These are phyloP conservation scores for Plantago ovata DNA, from an alignment of 257 asterid genomes.

Conservation along the genomic window DNA sequence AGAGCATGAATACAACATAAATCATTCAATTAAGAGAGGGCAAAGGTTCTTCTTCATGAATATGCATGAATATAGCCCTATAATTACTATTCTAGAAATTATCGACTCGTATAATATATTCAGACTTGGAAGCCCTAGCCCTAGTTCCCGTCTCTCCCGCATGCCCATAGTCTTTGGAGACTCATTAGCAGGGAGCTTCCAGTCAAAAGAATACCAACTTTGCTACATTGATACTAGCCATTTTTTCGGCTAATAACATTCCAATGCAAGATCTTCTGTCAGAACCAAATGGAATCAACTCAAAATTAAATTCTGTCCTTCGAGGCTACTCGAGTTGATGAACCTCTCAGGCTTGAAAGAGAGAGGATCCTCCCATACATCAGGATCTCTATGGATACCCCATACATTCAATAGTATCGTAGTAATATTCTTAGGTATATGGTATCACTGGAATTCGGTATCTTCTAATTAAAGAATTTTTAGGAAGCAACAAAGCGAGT, in stretches of 20 bases:
- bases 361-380: conserved; percentile 26
- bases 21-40: too few relatives aligned
- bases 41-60: too few relatives aligned
- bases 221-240: conserved; percentile 31
- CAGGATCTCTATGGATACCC: conserved; percentile 41
- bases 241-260: conserved; percentile 30
- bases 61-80: too few relatives aligned
- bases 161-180: conserved; percentile 6
- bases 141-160: too few relatives aligned
- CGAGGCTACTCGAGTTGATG: conserved; percentile 18
- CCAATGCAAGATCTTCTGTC: conserved; percentile 34
- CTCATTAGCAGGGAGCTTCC: conserved; percentile 23
- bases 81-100: too few relatives aligned
- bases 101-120: too few relatives aligned
- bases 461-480: conserved; percentile 20
- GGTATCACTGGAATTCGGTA: conserved; percentile 22
- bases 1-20: too few relatives aligned
- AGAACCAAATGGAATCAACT: conserved; percentile 36
- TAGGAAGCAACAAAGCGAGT: conserved; percentile 22
- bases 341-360: conserved; percentile 37
- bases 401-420: conserved; percentile 22
- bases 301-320: conserved; percentile 34
- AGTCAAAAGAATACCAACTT: conserved; percentile 33
- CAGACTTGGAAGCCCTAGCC: too few relatives aligned
- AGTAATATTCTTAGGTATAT: conserved; percentile 24